These are phyloP conservation scores for Morella rubra DNA, from an alignment of 306 rosid genomes.

Conservation along the genomic window DNA sequence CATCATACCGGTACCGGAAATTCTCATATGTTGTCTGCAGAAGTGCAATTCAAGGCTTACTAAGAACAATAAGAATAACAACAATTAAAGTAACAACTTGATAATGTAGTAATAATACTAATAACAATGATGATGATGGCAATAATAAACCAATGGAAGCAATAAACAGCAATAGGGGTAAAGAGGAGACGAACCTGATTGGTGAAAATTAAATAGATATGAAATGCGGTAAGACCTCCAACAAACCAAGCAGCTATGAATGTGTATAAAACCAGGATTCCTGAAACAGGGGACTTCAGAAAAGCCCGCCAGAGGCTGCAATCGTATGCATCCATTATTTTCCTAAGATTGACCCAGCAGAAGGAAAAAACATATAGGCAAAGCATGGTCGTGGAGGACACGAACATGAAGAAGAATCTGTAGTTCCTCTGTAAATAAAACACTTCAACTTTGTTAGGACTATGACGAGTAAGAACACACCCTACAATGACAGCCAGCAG, in stretches of 20 bases:
- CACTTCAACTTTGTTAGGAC: conserved; percentile 25
- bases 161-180: background rate
- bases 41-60: background rate
- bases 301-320: conserved; percentile 40
- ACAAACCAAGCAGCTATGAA: conserved; percentile 45
- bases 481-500: conserved; percentile 5
- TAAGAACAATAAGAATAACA: background rate
- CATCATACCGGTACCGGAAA: conserved; percentile 35
- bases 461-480: background rate
- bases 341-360: conserved; percentile 44
- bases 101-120: too few species aligned
- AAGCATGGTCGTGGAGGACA: conserved; percentile 42
- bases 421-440: conserved; percentile 44
- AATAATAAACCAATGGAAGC: background rate
- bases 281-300: conserved; percentile 39
- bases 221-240: conserved; percentile 46
- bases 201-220: conserved; percentile 38
- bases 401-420: conserved; percentile 53
- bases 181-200: conserved; percentile 37
- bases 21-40: conserved; percentile 50
- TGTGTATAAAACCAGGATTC: conserved; percentile 35
- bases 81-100: too few species aligned
- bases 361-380: conserved; percentile 47
- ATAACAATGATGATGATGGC: background rate
- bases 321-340: conserved; percentile 29